A percentile compares a stretch with the other conserved stretches of the same genome.
Evolutionary conservation across 257 asterid species (phyloP).

Genomic region (Penstemon newberryi): DNA sequence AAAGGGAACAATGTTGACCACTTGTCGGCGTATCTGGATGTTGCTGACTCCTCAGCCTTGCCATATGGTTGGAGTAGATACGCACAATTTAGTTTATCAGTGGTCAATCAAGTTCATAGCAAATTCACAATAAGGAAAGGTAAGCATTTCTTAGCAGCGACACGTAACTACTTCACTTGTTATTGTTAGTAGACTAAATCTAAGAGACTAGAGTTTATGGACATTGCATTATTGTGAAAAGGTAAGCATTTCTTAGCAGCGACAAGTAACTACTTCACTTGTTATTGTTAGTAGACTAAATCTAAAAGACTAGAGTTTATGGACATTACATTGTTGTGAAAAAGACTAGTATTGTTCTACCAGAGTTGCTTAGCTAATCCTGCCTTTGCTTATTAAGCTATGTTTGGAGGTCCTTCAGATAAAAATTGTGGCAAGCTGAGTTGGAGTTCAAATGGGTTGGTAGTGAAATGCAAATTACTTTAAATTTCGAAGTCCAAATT

Average conservation of each 20-base stretch:
- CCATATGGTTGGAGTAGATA: slow-evolving; percentile 89
- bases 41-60: slow-evolving; percentile 65
- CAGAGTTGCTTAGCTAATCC: background rate
- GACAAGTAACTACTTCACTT: no score
- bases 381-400: background rate
- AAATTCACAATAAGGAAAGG: slow-evolving; percentile 73
- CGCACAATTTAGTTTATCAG: slow-evolving; percentile 82
- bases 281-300: no score
- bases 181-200: no score
- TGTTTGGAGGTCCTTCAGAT: background rate
- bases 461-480: background rate
- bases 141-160: slow-evolving; percentile 25
- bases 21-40: slow-evolving; percentile 82
- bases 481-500: no score
- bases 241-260: no score
- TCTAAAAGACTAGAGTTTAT: background rate
- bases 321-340: background rate
- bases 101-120: slow-evolving; percentile 62
- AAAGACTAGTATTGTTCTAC: slow-evolving; percentile 1
- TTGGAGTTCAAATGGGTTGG: background rate
- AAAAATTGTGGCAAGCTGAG: slow-evolving; percentile 2
- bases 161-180: no score
- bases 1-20: slow-evolving; percentile 84
- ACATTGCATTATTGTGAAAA: no score
- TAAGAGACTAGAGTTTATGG: no score